Evolutionary conservation across 306 rosid genomes (phyloP).

Genomic region (Bauhinia variegata): DNA sequence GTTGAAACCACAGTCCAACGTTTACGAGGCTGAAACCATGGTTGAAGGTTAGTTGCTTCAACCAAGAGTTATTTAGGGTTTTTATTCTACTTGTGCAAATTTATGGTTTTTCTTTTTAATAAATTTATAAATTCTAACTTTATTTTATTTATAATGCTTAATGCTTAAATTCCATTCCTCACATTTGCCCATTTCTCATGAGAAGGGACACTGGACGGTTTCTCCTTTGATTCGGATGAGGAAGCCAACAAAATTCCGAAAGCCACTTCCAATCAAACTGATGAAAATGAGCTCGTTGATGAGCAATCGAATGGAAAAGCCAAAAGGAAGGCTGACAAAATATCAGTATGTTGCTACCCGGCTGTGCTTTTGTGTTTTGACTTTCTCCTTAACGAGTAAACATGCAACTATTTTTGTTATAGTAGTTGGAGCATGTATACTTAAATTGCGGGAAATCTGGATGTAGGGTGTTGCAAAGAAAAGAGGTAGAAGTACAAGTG

Average conservation of each 20-base stretch:
- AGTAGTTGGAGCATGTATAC: conserved; percentile 18
- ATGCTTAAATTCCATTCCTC: conserved; percentile 20
- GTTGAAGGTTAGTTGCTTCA: conserved; percentile 73
- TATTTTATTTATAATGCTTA: background rate
- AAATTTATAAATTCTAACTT: too few relatives aligned
- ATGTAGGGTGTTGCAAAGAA: conserved; percentile 73
- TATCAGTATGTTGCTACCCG: conserved; percentile 55
- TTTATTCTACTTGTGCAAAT: conserved; percentile 22
- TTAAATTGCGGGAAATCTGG: conserved; percentile 36
- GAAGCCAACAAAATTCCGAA: conserved; percentile 74
- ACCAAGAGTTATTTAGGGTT: conserved; percentile 20
- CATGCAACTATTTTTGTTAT: background rate
- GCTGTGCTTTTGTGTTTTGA: conserved; percentile 23
- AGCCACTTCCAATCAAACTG: conserved; percentile 49
- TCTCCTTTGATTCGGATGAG: conserved; percentile 90
- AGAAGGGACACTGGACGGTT: conserved; percentile 94
- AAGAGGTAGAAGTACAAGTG: conserved; percentile 68
- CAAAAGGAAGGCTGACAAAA: conserved; percentile 66
- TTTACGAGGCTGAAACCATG: conserved; percentile 92
- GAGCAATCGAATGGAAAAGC: conserved; percentile 55
- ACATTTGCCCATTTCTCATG: conserved; percentile 32
- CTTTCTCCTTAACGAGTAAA: conserved; percentile 23
- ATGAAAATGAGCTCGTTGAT: conserved; percentile 56
- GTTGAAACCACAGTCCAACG: conserved; percentile 77
- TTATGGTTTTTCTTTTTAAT: background rate